Evolutionary conservation across 768 basidiomycete species (phyloP).

Genomic region (Kockovaella imperatae): DNA sequence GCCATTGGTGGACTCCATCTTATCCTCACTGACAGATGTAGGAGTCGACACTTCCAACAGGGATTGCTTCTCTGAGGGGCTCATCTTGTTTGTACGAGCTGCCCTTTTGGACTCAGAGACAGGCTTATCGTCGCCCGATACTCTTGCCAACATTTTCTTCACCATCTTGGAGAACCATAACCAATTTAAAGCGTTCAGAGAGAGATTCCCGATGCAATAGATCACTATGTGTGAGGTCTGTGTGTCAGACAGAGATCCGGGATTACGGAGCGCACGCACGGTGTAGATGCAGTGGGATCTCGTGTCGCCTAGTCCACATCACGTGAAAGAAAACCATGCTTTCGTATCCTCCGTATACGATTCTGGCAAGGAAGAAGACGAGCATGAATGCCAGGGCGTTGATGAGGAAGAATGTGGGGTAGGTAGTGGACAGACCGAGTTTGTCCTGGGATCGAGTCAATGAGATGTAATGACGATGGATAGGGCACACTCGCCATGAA

Average conservation of each 20-base stretch:
- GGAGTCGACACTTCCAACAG: too few relatives aligned
- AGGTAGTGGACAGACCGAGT: slow-evolving; percentile 58
- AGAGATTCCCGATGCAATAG: slow-evolving; percentile 56
- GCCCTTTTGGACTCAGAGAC: too few relatives aligned
- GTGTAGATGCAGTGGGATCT: slow-evolving; percentile 49
- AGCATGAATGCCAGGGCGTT: slow-evolving; percentile 63
- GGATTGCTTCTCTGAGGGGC: too few relatives aligned
- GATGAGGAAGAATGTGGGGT: slow-evolving; percentile 57
- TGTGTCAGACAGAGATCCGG: not conserved
- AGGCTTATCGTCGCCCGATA: slow-evolving; percentile 18
- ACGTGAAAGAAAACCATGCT: slow-evolving; percentile 61
- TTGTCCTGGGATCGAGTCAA: slow-evolving; percentile 29
- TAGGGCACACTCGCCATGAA: slow-evolving; percentile 43
- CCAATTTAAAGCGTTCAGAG: slow-evolving; percentile 66
- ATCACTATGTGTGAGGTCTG: slow-evolving; percentile 47
- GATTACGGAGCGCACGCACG: slow-evolving; percentile 3
- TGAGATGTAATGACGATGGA: not conserved
- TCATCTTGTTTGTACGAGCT: too few relatives aligned
- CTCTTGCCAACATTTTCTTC: slow-evolving; percentile 24
- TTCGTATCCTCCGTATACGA: slow-evolving; percentile 58
- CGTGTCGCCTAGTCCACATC: slow-evolving; percentile 52
- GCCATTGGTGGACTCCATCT: too few relatives aligned
- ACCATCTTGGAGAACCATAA: slow-evolving; percentile 42
- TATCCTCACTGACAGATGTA: too few relatives aligned
- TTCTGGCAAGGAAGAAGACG: slow-evolving; percentile 62